phyloP scores from a whole-genome alignment of 805 yeast species.

The Pichia membranifaciens region DNA sequence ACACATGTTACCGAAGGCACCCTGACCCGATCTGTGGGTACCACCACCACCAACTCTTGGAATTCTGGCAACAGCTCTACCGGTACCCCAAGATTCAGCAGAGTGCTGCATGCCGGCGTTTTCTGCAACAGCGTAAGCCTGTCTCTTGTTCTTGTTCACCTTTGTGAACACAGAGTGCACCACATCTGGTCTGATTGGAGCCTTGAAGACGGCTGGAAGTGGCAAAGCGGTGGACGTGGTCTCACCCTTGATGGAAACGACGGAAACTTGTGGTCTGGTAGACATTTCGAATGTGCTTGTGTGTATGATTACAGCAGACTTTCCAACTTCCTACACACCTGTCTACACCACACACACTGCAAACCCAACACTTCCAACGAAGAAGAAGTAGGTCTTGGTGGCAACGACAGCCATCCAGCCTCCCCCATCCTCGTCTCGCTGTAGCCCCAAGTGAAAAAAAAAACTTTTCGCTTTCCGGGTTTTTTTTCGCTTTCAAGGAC shows the following conservation, averaged over 20 bases:
- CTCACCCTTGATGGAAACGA: constrained; percentile 78
- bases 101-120: constrained; percentile 99
- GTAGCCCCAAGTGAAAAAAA: too few species aligned
- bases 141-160: constrained; percentile 99
- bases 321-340: too few species aligned
- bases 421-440: too few species aligned
- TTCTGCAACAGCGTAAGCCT: constrained; percentile 99
- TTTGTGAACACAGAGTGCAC: constrained; percentile 98
- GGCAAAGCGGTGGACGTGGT: constrained; percentile 78
- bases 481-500: background rate
- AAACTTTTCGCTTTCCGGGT: background rate
- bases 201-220: constrained; percentile 97
- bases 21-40: constrained; percentile 99
- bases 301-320: too few species aligned
- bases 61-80: constrained; percentile 99
- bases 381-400: too few species aligned
- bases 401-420: too few species aligned
- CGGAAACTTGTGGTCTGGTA: constrained; percentile 93
- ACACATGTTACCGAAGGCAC: constrained; percentile 99
- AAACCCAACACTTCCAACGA: too few species aligned
- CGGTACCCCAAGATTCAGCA: constrained; percentile 99
- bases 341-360: too few species aligned
- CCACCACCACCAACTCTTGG: constrained; percentile 99
- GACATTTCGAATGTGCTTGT: constrained; percentile 26
- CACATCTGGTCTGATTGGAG: constrained; percentile 99